Evolutionary conservation across 352 stramenopile species (phyloP).

Genomic region (Pythium sukuiense): DNA sequence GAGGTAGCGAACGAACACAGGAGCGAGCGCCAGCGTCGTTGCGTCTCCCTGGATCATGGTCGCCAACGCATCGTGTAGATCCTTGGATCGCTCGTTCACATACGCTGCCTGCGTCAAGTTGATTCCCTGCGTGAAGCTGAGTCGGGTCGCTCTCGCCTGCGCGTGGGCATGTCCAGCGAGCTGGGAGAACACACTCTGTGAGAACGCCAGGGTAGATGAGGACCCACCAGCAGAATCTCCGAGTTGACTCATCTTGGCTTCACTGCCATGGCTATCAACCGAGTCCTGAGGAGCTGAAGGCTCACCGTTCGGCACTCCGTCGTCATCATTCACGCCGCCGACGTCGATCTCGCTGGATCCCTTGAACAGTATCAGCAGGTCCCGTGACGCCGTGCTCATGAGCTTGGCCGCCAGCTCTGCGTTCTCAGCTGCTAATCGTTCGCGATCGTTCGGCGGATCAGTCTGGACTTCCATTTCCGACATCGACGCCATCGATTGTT

Average conservation of each 20-base stretch:
- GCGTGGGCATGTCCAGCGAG: slow-evolving; percentile 32
- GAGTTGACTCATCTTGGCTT: slow-evolving; percentile 15
- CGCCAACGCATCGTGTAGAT: slow-evolving; percentile 31
- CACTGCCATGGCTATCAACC: slow-evolving; percentile 6
- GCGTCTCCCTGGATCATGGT: slow-evolving; percentile 30
- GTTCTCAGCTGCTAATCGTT: slow-evolving; percentile 36
- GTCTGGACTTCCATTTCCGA: slow-evolving; percentile 4
- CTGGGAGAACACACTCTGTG: slow-evolving; percentile 36
- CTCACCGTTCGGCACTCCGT: background rate
- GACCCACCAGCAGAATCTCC: slow-evolving; percentile 8
- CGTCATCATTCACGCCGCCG: background rate
- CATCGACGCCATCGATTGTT: background rate
- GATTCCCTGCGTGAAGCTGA: slow-evolving; percentile 29
- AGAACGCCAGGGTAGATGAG: slow-evolving; percentile 15
- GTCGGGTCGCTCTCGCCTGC: slow-evolving; percentile 23
- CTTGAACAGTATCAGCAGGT: slow-evolving; percentile 33
- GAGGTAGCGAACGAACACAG: slow-evolving; percentile 30
- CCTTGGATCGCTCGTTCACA: slow-evolving; percentile 30
- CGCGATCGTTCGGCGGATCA: slow-evolving; percentile 18
- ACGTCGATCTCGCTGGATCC: slow-evolving; percentile 21
- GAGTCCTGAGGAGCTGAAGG: slow-evolving; percentile 1
- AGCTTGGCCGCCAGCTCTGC: slow-evolving; percentile 16
- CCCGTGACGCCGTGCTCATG: slow-evolving; percentile 22
- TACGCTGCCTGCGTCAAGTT: slow-evolving; percentile 31
- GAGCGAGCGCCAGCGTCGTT: slow-evolving; percentile 18